Percentiles rank a stretch among this genome's conserved stretches.
Evolutionary conservation across 257 asterid species (phyloP).

Genomic region (Anisodus tanguticus): DNA sequence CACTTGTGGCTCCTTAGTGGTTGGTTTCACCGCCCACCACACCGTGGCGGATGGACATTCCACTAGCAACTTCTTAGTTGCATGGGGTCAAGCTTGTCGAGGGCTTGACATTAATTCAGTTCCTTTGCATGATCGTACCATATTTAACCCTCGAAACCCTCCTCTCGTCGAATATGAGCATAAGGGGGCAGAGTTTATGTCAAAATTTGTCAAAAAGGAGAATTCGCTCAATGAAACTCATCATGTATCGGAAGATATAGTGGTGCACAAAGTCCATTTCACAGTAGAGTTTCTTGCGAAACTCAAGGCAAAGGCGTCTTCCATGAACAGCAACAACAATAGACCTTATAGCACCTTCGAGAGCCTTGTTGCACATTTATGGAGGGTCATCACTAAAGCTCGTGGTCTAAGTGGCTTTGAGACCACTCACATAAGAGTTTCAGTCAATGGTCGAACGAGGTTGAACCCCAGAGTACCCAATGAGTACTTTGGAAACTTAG

Average conservation of each 20-base stretch:
- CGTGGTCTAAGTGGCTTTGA: slow-evolving; percentile 58
- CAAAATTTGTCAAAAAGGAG: slow-evolving; percentile 38
- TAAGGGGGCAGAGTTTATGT: slow-evolving; percentile 59
- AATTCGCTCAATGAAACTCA: slow-evolving; percentile 43
- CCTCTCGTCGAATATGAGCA: slow-evolving; percentile 67
- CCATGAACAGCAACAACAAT: slow-evolving; percentile 29
- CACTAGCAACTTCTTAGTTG: slow-evolving; percentile 69
- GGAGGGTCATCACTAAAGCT: slow-evolving; percentile 75
- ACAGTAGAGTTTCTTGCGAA: slow-evolving; percentile 56
- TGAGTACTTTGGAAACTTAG: slow-evolving; percentile 78
- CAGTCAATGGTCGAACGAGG: slow-evolving; percentile 76
- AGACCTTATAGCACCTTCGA: slow-evolving; percentile 78
- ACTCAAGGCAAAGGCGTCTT: slow-evolving; percentile 69
- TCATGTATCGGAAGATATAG: slow-evolving; percentile 49
- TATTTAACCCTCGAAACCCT: slow-evolving; percentile 62
- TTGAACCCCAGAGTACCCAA: slow-evolving; percentile 63
- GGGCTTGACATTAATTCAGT: slow-evolving; percentile 48
- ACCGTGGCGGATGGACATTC: slow-evolving; percentile 77
- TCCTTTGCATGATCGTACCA: slow-evolving; percentile 61
- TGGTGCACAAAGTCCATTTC: slow-evolving; percentile 62
- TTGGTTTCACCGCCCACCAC: slow-evolving; percentile 84
- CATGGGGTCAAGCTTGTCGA: slow-evolving; percentile 84
- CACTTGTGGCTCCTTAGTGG: slow-evolving; percentile 77
- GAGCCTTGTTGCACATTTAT: slow-evolving; percentile 78
- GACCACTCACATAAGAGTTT: slow-evolving; percentile 64